phyloP scores from a whole-genome alignment of 257 asterid species.

The Orobanche coerulescens region DNA sequence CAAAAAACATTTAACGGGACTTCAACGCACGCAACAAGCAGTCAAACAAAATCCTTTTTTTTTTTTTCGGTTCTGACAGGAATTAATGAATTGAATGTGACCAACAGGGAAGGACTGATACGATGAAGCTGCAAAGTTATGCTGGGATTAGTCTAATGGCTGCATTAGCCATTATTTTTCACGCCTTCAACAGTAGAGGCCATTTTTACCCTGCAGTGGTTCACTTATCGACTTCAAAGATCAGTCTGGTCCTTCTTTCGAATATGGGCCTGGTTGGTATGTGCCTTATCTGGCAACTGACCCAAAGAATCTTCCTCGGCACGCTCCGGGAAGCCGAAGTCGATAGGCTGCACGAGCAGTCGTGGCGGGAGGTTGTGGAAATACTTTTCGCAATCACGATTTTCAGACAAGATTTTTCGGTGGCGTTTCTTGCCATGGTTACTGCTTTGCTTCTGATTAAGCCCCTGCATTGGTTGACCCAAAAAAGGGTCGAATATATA shows the following conservation, averaged over 20 bases:
- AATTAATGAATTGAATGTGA: too few species aligned
- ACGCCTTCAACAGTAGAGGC: constrained; percentile 69
- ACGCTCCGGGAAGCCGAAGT: constrained; percentile 90
- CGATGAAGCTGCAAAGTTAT: constrained; percentile 77
- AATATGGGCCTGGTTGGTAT: constrained; percentile 75
- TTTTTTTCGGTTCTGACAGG: too few species aligned
- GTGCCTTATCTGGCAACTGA: constrained; percentile 81
- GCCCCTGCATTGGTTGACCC: constrained; percentile 94
- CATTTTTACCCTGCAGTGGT: constrained; percentile 96
- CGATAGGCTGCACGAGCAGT: constrained; percentile 89
- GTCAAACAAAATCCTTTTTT: too few species aligned
- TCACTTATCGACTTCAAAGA: constrained; percentile 79
- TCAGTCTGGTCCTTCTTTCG: constrained; percentile 69
- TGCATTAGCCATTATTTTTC: constrained; percentile 53
- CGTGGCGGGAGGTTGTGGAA: constrained; percentile 94
- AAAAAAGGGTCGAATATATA: constrained; percentile 87
- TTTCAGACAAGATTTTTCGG: constrained; percentile 86
- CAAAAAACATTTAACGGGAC: too few species aligned
- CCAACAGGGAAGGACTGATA: constrained; percentile 37
- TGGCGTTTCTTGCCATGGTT: constrained; percentile 69
- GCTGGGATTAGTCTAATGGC: constrained; percentile 72
- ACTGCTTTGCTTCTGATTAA: constrained; percentile 79
- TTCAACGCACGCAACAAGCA: too few species aligned
- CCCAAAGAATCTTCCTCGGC: constrained; percentile 83
- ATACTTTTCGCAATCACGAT: constrained; percentile 85